A percentile compares a stretch with the other conserved stretches of the same genome.
phyloP scores from a whole-genome alignment of 2,329 filamentous ascomycete genomes.

The Boeremia exigua region DNA sequence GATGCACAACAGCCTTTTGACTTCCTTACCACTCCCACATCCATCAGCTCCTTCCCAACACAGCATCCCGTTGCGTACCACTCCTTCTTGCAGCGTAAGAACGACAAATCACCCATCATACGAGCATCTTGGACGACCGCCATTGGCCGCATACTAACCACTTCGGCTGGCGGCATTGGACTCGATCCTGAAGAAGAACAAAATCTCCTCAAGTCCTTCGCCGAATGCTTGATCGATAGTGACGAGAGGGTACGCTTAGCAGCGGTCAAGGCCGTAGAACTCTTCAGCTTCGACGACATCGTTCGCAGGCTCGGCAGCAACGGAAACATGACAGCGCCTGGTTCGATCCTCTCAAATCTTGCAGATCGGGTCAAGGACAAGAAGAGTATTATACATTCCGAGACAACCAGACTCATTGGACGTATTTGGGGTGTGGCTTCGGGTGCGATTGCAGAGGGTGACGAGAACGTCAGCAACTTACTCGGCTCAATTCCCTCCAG shows the following conservation, averaged over 20 bases:
- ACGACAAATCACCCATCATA: conserved; percentile 84
- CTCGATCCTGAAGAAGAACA: conserved; percentile 83
- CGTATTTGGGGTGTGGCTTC: conserved; percentile 93
- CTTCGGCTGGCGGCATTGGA: conserved; percentile 87
- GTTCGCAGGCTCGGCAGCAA: conserved; percentile 79
- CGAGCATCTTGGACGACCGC: conserved; percentile 86
- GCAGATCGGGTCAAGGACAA: conserved; percentile 89
- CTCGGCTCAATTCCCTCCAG: conserved; percentile 82
- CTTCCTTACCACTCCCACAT: conserved; percentile 80
- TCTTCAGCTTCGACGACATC: conserved; percentile 80
- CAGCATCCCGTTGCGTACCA: conserved; percentile 80
- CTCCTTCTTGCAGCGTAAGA: conserved; percentile 81
- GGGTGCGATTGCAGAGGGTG: conserved; percentile 82
- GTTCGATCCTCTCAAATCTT: conserved; percentile 80
- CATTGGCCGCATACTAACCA: conserved; percentile 85
- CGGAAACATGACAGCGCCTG: conserved; percentile 76
- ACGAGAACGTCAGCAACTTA: conserved; percentile 76
- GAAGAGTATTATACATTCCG: conserved; percentile 78
- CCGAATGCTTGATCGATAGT: conserved; percentile 81
- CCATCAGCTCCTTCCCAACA: conserved; percentile 87
- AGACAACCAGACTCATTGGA: conserved; percentile 83
- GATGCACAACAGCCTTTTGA: conserved; percentile 51
- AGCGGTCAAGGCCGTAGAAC: conserved; percentile 82
- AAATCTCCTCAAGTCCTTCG: conserved; percentile 73
- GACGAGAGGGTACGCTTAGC: conserved; percentile 92